phyloP scores from a whole-genome alignment of 148 eudicot genomes.

The Silene conica region DNA sequence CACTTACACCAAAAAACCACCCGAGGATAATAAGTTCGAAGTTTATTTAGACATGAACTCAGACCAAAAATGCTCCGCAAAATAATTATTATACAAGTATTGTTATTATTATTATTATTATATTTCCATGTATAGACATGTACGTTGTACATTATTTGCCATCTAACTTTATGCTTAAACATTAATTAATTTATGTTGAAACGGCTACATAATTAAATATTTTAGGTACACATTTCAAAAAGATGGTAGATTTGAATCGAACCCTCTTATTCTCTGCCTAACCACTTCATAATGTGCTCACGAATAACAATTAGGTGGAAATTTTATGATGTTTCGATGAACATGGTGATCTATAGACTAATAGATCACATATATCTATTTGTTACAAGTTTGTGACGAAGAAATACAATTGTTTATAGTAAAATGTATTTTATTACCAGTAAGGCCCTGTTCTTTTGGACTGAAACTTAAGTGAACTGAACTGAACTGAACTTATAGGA shows the following conservation, averaged over 20 bases:
- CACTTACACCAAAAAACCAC: too few relatives aligned
- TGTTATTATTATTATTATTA: background rate
- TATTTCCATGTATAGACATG: constrained; percentile 9
- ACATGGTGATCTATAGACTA: background rate
- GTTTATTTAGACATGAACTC: too few relatives aligned
- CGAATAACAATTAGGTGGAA: background rate
- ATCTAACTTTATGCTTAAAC: background rate
- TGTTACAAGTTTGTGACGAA: too few relatives aligned
- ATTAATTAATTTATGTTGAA: background rate
- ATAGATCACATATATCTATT: too few relatives aligned
- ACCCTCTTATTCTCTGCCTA: constrained; percentile 9
- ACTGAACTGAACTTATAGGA: too few relatives aligned
- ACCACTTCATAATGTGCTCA: background rate
- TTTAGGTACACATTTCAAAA: constrained; percentile 1
- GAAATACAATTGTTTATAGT: too few relatives aligned
- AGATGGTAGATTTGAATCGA: background rate
- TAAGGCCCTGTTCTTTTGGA: too few relatives aligned
- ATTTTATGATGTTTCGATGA: background rate
- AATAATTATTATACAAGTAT: too few relatives aligned
- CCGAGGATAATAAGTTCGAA: too few relatives aligned
- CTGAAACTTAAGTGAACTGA: too few relatives aligned
- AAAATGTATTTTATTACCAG: too few relatives aligned
- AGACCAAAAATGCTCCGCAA: too few relatives aligned
- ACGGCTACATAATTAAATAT: background rate
- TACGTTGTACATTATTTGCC: constrained; percentile 1